Evolutionary conservation across 768 basidiomycete species (phyloP).

Genomic region (Mycena chlorophos): DNA sequence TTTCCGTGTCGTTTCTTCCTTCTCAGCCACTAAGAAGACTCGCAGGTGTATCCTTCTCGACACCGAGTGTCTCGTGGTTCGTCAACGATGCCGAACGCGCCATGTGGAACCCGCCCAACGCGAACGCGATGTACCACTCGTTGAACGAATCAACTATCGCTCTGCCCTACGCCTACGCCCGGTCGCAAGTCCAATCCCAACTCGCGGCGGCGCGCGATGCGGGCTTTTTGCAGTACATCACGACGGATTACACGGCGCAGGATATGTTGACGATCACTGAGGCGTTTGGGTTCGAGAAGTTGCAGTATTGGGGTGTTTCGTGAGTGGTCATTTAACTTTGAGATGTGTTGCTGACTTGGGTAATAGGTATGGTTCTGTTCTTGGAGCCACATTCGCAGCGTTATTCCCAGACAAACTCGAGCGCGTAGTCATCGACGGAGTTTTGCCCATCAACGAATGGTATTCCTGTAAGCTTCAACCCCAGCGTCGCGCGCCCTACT

Average conservation of each 20-base stretch:
- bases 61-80: constrained; percentile 10
- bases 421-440: constrained; percentile 36
- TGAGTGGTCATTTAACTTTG: constrained; percentile 8
- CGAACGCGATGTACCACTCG: constrained; percentile 1
- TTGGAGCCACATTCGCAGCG: constrained; percentile 35
- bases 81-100: constrained; percentile 13
- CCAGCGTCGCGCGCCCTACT: neutral
- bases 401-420: constrained; percentile 38
- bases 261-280: constrained; percentile 40
- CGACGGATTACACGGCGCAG: constrained; percentile 39
- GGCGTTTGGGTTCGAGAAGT: constrained; percentile 34
- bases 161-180: constrained; percentile 34
- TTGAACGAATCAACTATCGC: constrained; percentile 28
- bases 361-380: constrained; percentile 27
- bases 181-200: constrained; percentile 30
- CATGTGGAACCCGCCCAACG: constrained; percentile 1
- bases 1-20: neutral
- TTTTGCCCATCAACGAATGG: constrained; percentile 22
- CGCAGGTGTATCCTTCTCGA: constrained; percentile 9
- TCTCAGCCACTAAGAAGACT: neutral
- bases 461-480: constrained; percentile 20
- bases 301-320: constrained; percentile 34
- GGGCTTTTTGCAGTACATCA: constrained; percentile 30
- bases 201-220: constrained; percentile 35
- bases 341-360: neutral